These are phyloP conservation scores for Monarda citriodora DNA, from an alignment of 305 asterid genomes.

Conservation along the genomic window DNA sequence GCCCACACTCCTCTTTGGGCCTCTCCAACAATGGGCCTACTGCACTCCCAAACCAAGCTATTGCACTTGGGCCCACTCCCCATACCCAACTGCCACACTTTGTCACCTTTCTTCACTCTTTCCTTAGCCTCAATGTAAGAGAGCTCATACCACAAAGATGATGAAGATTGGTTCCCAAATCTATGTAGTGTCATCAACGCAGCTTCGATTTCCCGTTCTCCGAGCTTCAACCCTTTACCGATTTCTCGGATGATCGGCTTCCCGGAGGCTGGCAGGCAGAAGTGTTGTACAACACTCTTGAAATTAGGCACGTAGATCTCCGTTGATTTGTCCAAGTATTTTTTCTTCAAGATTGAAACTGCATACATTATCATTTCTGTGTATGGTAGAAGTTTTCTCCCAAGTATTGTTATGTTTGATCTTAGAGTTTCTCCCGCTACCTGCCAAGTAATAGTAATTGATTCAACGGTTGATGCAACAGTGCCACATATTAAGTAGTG, in stretches of 20 bases:
- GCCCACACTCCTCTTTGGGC: conserved; percentile 68
- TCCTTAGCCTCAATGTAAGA: conserved; percentile 74
- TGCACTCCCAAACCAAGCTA: conserved; percentile 66
- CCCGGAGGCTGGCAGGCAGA: conserved; percentile 81
- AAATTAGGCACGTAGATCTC: conserved; percentile 73
- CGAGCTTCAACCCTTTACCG: conserved; percentile 64
- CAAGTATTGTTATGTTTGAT: conserved; percentile 56
- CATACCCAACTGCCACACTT: conserved; percentile 82
- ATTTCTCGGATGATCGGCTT: conserved; percentile 68
- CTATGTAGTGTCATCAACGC: conserved; percentile 80
- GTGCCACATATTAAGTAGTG: too few relatives aligned
- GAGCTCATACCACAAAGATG: conserved; percentile 87
- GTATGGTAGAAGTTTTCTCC: conserved; percentile 49
- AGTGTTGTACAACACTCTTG: conserved; percentile 69
- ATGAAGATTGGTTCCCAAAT: conserved; percentile 87
- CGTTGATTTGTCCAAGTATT: conserved; percentile 33
- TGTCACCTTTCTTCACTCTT: conserved; percentile 61
- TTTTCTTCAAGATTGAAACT: conserved; percentile 36
- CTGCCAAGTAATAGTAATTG: conserved; percentile 14
- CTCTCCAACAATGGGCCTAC: conserved; percentile 45
- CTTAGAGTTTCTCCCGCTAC: conserved; percentile 73
- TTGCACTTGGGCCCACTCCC: conserved; percentile 89
- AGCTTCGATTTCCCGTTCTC: conserved; percentile 75
- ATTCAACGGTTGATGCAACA: too few relatives aligned
- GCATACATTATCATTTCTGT: conserved; percentile 46